Evolutionary conservation across 257 asterid species (phyloP).

Genomic region (Plantago elongata): DNA sequence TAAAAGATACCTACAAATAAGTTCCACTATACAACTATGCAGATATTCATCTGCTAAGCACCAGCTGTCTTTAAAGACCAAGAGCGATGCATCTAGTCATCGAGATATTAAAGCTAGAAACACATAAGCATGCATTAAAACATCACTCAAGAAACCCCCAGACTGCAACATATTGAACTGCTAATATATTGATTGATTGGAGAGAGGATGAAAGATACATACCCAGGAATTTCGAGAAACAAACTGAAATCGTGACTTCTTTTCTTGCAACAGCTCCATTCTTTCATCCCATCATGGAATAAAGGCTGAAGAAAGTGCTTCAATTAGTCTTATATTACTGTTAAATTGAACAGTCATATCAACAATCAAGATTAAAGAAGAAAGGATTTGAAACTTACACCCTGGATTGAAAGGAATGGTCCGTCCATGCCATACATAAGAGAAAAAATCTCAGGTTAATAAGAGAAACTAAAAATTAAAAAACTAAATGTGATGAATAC

Average conservation of each 20-base stretch:
- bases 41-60: conserved; percentile 1
- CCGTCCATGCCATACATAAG: conserved; percentile 17
- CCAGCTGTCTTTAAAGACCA: conserved; percentile 13
- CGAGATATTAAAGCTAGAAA: background rate
- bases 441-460: conserved; percentile 19
- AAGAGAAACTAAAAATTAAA: background rate
- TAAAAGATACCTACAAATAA: background rate
- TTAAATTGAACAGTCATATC: background rate
- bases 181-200: background rate
- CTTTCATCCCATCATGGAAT: conserved; percentile 94
- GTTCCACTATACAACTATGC: too few relatives aligned
- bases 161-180: background rate
- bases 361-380: conserved; percentile 8
- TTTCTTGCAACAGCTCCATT: conserved; percentile 99
- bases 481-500: background rate
- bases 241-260: conserved; percentile 88
- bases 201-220: conserved; percentile 9
- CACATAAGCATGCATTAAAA: background rate
- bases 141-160: conserved; percentile 6
- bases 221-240: conserved; percentile 74
- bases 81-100: background rate
- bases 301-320: conserved; percentile 48
- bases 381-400: conserved; percentile 32
- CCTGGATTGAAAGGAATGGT: conserved; percentile 25
- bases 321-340: conserved; percentile 7